These are phyloP conservation scores for Kwoniella botswanensis DNA, from an alignment of 768 basidiomycete species.

Conservation along the genomic window DNA sequence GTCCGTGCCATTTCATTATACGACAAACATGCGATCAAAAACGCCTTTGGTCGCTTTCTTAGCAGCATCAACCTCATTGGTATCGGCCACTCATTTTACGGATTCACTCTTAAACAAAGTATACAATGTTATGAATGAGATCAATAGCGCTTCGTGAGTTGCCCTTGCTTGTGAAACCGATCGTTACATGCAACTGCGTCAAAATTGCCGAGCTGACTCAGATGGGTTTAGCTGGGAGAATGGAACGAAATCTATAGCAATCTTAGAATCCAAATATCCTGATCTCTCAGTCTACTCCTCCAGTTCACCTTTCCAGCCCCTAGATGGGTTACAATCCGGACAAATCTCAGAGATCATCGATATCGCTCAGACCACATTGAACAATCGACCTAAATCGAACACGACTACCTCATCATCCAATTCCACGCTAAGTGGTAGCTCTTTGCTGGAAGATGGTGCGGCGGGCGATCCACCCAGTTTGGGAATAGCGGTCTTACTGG, in stretches of 20 bases:
- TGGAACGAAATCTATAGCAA: constrained; percentile 51
- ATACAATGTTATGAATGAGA: constrained; percentile 48
- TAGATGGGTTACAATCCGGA: constrained; percentile 27
- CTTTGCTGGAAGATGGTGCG: constrained; percentile 49
- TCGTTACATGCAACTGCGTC: too few relatives aligned
- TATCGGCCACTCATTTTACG: constrained; percentile 40
- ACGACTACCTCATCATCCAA: constrained; percentile 9
- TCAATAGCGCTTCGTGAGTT: constrained; percentile 44
- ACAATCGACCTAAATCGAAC: constrained; percentile 42
- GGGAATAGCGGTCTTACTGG: constrained; percentile 48
- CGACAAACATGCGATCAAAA: constrained; percentile 57
- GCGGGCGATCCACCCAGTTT: constrained; percentile 57
- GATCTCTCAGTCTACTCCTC: constrained; percentile 44
- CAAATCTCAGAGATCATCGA: constrained; percentile 40
- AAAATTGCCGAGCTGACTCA: too few relatives aligned
- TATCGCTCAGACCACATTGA: constrained; percentile 48
- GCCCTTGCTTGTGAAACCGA: background rate
- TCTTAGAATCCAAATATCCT: constrained; percentile 54
- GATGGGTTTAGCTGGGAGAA: constrained; percentile 51
- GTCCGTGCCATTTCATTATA: background rate
- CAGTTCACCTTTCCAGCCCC: constrained; percentile 33
- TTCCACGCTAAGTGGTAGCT: constrained; percentile 20
- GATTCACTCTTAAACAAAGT: constrained; percentile 40
- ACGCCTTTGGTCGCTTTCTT: constrained; percentile 62
- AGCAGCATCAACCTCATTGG: constrained; percentile 61